A percentile compares a stretch with the other conserved stretches of the same genome.
Conservation (phyloP, 352 stramenopile genomes). For the Phytophthora crassamura region DNA sequence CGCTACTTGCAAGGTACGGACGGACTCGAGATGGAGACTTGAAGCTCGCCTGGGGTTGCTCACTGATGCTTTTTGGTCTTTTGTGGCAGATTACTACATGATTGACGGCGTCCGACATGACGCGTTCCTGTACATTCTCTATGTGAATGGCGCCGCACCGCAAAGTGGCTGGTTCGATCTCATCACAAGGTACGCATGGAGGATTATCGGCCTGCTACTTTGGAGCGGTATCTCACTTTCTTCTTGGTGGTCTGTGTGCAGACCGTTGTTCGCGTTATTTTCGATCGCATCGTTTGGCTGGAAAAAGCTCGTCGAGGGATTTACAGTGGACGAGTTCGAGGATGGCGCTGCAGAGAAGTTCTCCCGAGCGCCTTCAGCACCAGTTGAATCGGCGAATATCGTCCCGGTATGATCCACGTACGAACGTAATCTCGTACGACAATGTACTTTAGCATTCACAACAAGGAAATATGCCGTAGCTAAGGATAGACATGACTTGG, state of each 20-base stretch:
- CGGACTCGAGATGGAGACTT: neutral
- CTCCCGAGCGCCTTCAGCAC: constrained; percentile 5
- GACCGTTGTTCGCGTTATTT: constrained; percentile 65
- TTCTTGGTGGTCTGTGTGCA: constrained; percentile 23
- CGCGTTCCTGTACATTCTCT: constrained; percentile 87
- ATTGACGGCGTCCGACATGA: constrained; percentile 84
- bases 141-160: constrained; percentile 77
- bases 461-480: neutral
- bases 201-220: neutral
- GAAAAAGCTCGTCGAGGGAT: constrained; percentile 63
- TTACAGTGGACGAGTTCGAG: constrained; percentile 50
- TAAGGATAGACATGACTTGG: constrained; percentile 30
- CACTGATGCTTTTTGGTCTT: constrained; percentile 7
- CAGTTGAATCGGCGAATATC: constrained; percentile 22
- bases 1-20: constrained; percentile 89
- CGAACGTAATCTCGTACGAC: constrained; percentile 23
- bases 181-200: constrained; percentile 51
- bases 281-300: constrained; percentile 71
- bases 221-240: constrained; percentile 6
- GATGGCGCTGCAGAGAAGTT: constrained; percentile 32
- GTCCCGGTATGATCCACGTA: constrained; percentile 33
- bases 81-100: constrained; percentile 83
- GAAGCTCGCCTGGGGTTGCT: neutral
- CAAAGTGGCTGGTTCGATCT: constrained; percentile 75
- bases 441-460: constrained; percentile 24